phyloP scores from a whole-genome alignment of 495 filamentous ascomycete genomes.

The Neurospora terricola region DNA sequence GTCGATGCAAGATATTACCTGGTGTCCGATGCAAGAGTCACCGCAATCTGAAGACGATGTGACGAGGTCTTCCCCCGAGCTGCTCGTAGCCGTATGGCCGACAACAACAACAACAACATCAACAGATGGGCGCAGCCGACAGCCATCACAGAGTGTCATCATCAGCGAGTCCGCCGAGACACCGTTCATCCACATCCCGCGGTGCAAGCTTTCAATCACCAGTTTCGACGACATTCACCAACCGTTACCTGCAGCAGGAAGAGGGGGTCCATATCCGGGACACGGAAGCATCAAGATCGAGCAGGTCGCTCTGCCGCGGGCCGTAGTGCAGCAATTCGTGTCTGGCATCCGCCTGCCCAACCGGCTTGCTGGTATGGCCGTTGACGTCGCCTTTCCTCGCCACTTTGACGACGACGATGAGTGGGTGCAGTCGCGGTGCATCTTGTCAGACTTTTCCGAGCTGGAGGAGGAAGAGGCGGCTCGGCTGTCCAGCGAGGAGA shows the following conservation, averaged over 20 bases:
- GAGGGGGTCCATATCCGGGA: background rate
- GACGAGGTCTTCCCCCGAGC: background rate
- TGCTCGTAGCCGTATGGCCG: conserved; percentile 1
- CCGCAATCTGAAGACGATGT: background rate
- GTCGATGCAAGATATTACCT: background rate
- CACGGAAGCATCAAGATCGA: conserved; percentile 5
- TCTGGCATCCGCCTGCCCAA: conserved; percentile 3
- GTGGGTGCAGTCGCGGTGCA: conserved; percentile 21
- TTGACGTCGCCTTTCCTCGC: background rate
- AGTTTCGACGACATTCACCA: background rate
- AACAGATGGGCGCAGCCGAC: background rate
- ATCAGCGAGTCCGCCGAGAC: background rate
- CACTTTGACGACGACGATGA: conserved; percentile 22
- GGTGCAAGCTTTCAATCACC: conserved; percentile 12
- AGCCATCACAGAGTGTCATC: background rate
- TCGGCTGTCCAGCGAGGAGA: conserved; percentile 8
- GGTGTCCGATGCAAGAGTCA: background rate
- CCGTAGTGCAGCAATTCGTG: conserved; percentile 10
- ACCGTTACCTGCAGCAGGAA: background rate
- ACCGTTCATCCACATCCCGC: conserved; percentile 17
- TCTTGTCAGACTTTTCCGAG: conserved; percentile 19
- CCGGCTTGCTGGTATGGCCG: background rate
- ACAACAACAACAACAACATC: background rate
- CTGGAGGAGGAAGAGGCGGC: conserved; percentile 15
- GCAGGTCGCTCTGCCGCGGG: conserved; percentile 11